A percentile compares a stretch with the other conserved stretches of the same genome.
Evolutionary conservation across 495 filamentous ascomycete species (phyloP).

Genomic region (Peziza echinospora): DNA sequence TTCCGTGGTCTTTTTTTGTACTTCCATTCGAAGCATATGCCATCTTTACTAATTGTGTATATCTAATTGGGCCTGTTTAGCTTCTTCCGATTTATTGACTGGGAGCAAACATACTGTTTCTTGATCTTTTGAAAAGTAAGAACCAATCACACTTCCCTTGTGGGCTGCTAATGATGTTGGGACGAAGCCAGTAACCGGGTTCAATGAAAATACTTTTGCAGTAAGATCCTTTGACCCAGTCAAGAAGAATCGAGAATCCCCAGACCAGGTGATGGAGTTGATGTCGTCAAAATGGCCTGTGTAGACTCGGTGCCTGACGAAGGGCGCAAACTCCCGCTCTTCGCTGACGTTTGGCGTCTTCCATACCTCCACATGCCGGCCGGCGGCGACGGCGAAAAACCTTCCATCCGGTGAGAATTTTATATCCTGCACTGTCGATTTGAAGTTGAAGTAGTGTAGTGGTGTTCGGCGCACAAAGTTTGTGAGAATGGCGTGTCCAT

Average conservation of each 20-base stretch:
- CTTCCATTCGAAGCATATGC: constrained; percentile 40
- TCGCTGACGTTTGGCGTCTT: constrained; percentile 67
- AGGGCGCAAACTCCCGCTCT: constrained; percentile 84
- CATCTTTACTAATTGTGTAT: constrained; percentile 37
- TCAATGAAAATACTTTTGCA: constrained; percentile 77
- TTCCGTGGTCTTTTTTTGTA: constrained; percentile 27
- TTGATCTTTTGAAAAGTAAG: constrained; percentile 85
- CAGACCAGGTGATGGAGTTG: constrained; percentile 74
- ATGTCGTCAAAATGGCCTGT: constrained; percentile 75
- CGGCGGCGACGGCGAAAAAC: constrained; percentile 70
- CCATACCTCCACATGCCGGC: constrained; percentile 79
- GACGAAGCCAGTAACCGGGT: constrained; percentile 66
- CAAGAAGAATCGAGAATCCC: constrained; percentile 83
- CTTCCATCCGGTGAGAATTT: constrained; percentile 81
- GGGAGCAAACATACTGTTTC: no score
- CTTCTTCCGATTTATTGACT: no score
- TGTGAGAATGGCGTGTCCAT: constrained; percentile 78
- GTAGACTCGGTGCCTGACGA: constrained; percentile 67
- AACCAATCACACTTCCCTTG: constrained; percentile 61
- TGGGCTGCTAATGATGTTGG: constrained; percentile 82
- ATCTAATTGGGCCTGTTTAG: no score
- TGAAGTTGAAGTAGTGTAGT: constrained; percentile 88
- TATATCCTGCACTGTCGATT: constrained; percentile 55
- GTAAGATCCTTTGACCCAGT: constrained; percentile 83
- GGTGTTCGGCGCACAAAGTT: constrained; percentile 66